A percentile compares a stretch with the other conserved stretches of the same genome.
phyloP scores from a whole-genome alignment of 352 stramenopile species.

The Pythium insidiosum region DNA sequence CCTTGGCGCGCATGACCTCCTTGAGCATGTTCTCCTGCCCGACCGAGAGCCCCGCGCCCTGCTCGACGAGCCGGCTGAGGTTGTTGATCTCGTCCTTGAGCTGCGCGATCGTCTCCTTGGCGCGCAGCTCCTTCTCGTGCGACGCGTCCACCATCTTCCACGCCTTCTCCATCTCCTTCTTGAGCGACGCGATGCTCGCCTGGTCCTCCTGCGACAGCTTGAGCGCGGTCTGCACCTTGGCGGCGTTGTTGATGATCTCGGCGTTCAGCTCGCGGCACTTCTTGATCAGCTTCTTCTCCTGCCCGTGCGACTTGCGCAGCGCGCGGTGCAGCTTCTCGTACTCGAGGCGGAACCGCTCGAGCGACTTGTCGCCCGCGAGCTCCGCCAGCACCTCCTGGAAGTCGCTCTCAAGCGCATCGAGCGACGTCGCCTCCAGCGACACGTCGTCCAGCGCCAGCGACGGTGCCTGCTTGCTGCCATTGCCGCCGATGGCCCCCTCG shows the following conservation, averaged over 20 bases:
- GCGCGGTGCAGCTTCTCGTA: conserved; percentile 95
- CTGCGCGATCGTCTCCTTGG: conserved; percentile 92
- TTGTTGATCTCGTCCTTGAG: conserved; percentile 95
- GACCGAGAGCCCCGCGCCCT: conserved; percentile 87
- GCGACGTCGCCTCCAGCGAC: conserved; percentile 41
- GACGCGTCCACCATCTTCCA: conserved; percentile 94
- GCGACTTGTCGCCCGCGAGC: conserved; percentile 87
- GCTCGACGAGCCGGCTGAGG: conserved; percentile 92
- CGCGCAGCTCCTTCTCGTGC: conserved; percentile 90
- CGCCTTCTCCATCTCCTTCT: conserved; percentile 96
- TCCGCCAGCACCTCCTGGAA: conserved; percentile 91
- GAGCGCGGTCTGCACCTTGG: conserved; percentile 93
- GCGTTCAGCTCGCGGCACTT: conserved; percentile 93
- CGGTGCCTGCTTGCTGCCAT: too few relatives aligned
- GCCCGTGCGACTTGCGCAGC: conserved; percentile 90
- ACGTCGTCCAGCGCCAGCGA: conserved; percentile 40
- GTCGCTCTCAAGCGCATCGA: conserved; percentile 89
- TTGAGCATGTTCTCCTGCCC: conserved; percentile 92
- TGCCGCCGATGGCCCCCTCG: conserved; percentile 13
- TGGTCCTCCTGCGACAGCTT: conserved; percentile 94
- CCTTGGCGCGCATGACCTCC: conserved; percentile 86
- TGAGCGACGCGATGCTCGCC: conserved; percentile 87
- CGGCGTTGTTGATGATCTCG: conserved; percentile 95
- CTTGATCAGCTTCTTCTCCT: conserved; percentile 95
- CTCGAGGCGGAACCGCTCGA: conserved; percentile 92